A percentile compares a stretch with the other conserved stretches of the same genome.
Conservation (phyloP, 257 asterid species). For the Haberlea rhodopensis region DNA sequence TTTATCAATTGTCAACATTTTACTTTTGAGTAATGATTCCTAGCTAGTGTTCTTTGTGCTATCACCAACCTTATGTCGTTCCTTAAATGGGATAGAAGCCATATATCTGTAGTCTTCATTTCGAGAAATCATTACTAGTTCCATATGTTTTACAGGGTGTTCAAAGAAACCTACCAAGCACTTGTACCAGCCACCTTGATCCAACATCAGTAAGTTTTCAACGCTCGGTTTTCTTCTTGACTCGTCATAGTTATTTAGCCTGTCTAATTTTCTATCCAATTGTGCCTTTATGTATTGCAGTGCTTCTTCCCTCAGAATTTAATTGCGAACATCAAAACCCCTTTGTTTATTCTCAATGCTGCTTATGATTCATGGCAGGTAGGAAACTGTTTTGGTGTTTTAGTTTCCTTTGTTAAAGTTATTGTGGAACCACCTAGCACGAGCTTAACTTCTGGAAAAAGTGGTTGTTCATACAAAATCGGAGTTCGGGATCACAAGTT, state of each 20-base stretch:
- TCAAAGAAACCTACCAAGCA: conserved; percentile 39
- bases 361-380: conserved; percentile 99
- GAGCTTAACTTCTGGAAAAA: background rate
- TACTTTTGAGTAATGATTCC: background rate
- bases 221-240: conserved; percentile 6
- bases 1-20: no score
- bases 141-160: conserved; percentile 35
- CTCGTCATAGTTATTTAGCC: background rate
- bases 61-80: background rate
- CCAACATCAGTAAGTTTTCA: conserved; percentile 53
- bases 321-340: conserved; percentile 61
- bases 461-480: background rate
- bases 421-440: background rate
- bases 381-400: conserved; percentile 5
- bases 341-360: conserved; percentile 79
- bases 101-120: background rate
- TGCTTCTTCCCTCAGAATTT: conserved; percentile 95
- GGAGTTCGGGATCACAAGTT: background rate
- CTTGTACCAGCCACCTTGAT: conserved; percentile 50
- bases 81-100: background rate
- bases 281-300: conserved; percentile 36
- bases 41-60: background rate
- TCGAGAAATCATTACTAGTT: background rate
- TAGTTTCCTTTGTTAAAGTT: background rate
- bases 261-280: background rate